Evolutionary conservation across 2,329 filamentous ascomycete genomes (phyloP), one percentile per base, ranked within the genome.

Genomic region (Fusarium penzigii): DNA sequence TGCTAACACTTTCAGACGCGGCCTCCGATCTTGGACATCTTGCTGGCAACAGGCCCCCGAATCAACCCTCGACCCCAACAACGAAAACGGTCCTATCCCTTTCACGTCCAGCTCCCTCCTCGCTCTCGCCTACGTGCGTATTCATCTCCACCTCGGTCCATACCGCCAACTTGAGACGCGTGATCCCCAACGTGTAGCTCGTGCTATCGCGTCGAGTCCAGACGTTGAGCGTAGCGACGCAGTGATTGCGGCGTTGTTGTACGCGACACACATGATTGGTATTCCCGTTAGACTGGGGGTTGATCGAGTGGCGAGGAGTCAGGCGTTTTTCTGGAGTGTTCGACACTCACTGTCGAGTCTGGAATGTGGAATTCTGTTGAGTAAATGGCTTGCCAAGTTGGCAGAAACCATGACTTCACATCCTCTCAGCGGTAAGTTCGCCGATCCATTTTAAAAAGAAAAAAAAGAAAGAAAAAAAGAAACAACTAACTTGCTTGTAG

Each of bases 291-390:
- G 80, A 17, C 61, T 83, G 0, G 81, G 81, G 0, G 76, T 84
- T 14, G 78, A 81, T 46, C 74, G 77, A 13, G 80, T 83, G 1
- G 79, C 79, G 0, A 70, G 77, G 14, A 83, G 78, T 14, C 79
- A 83, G 46, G 78, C 79, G 0, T 79, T 81, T 42, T 78, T 82
- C 44, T 83, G 80, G 80, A 81, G 78, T 5, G 79, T 81, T 3
- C 72, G 81, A n/a, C 80, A 83, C 47, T 79, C 79, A 0, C 69
- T 83, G 0, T 80, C 78, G 5, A 78, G 77, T 1, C 69, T 84
- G 0, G 81, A 84, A 57, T 82, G 79, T 17, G 79, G 78, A 0
- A 74, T 83, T 0, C 65, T 84, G 3, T 65, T 83, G 0, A 78
- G 77, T 13, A 83, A 82, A 53, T 79, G 77, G 76, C 66, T 78